These are phyloP conservation scores for Deuterostichococcus epilithicus DNA, from an alignment of 139 green algal genomes.

Conservation along the genomic window DNA sequence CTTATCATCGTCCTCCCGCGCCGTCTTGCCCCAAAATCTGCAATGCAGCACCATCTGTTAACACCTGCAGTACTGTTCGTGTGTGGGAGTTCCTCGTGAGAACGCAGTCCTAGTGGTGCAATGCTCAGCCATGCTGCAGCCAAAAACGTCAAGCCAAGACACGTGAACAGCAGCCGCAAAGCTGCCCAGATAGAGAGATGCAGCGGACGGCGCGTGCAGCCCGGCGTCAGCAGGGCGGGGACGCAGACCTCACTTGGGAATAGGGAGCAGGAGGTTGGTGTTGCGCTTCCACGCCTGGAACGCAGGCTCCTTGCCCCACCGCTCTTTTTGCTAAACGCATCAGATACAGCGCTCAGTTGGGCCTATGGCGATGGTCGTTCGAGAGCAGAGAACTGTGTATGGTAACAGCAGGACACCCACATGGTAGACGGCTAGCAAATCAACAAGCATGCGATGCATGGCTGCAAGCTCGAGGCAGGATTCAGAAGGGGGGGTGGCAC, in stretches of 20 bases:
- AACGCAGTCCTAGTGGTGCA: too few relatives aligned
- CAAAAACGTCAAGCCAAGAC: too few relatives aligned
- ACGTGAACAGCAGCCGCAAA: too few relatives aligned
- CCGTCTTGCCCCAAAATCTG: neutral
- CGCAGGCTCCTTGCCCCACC: constrained; percentile 50
- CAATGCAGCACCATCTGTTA: neutral
- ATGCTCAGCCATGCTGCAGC: too few relatives aligned
- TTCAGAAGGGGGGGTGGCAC: too few relatives aligned
- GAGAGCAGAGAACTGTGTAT: too few relatives aligned
- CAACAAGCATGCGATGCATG: constrained; percentile 6
- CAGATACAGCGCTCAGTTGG: constrained; percentile 28
- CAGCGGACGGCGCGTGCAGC: too few relatives aligned
- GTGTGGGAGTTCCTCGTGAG: neutral
- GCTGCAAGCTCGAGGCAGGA: neutral
- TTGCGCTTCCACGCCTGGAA: constrained; percentile 54
- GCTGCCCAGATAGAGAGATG: too few relatives aligned
- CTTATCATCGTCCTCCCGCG: neutral
- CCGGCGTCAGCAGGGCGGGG: too few relatives aligned
- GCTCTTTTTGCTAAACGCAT: constrained; percentile 35
- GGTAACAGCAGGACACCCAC: too few relatives aligned
- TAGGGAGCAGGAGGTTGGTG: constrained; percentile 55
- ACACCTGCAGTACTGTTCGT: neutral
- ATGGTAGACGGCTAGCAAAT: too few relatives aligned
- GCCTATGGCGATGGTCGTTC: too few relatives aligned
- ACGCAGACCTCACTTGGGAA: constrained; percentile 30